A percentile compares a stretch with the other conserved stretches of the same genome.
Evolutionary conservation across 1,284 basidiomycete species (phyloP).

Genomic region (Gomphus bonarii): DNA sequence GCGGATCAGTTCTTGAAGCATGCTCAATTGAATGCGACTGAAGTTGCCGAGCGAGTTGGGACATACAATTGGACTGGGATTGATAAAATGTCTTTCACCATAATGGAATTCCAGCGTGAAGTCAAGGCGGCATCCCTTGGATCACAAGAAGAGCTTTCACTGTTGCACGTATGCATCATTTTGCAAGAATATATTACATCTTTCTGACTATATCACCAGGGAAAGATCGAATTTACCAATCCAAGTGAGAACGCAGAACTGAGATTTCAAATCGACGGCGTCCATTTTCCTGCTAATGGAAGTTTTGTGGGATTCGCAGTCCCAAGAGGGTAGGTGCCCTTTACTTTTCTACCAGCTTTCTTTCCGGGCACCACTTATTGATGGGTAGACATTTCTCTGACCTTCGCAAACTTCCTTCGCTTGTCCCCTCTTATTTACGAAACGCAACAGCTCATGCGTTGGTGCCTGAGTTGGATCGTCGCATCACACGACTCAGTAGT

Average conservation of each 20-base stretch:
- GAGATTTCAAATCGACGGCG: conserved; percentile 62
- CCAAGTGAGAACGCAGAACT: conserved; percentile 41
- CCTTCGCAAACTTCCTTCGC: conserved; percentile 55
- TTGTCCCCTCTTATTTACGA: conserved; percentile 42
- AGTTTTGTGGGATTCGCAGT: conserved; percentile 68
- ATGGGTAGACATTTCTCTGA: conserved; percentile 42
- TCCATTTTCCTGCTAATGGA: conserved; percentile 71
- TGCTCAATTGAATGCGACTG: conserved; percentile 34
- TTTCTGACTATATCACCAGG: conserved; percentile 32
- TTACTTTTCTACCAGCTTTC: background rate
- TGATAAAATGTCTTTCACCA: conserved; percentile 50
- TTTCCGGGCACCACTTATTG: background rate
- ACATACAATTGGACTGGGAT: conserved; percentile 62
- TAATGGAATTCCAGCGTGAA: conserved; percentile 33
- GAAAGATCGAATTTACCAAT: conserved; percentile 57
- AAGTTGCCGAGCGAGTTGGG: conserved; percentile 31
- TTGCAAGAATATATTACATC: background rate
- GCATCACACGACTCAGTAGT: conserved; percentile 48
- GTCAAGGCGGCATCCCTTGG: conserved; percentile 18
- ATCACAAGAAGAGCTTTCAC: conserved; percentile 34
- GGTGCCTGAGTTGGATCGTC: conserved; percentile 50
- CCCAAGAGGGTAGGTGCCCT: conserved; percentile 44
- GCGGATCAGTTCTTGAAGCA: conserved; percentile 39
- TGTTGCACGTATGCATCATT: conserved; percentile 48
- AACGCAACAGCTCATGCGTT: conserved; percentile 60